phyloP scores from a whole-genome alignment of 768 basidiomycete genomes.

The Chalciporus piperatus region DNA sequence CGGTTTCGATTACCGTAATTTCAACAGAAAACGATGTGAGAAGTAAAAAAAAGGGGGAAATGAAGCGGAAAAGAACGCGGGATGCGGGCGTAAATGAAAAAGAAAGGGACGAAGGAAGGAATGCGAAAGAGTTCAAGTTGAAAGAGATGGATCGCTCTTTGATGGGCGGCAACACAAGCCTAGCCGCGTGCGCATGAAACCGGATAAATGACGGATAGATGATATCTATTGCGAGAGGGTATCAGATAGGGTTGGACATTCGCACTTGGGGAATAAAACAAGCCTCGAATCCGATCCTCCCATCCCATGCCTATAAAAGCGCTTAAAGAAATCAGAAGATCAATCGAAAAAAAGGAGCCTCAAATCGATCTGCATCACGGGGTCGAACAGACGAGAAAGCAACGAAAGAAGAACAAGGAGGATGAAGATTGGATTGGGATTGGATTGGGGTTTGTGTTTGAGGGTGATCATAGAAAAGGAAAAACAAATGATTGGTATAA shows the following conservation, averaged over 20 bases:
- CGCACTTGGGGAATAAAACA: not conserved
- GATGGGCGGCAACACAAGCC: not conserved
- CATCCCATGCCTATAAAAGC: not conserved
- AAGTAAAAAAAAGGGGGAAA: not conserved
- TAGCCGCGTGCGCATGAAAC: not conserved
- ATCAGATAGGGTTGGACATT: not conserved
- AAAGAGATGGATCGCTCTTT: not conserved
- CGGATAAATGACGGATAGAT: not conserved
- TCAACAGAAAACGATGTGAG: not conserved
- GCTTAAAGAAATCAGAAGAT: not conserved
- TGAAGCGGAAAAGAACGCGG: not conserved
- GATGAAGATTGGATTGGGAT: not conserved
- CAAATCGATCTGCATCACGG: not conserved
- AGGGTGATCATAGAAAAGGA: not conserved
- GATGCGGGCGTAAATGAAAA: not conserved
- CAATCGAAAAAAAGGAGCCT: not conserved
- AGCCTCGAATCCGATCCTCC: not conserved
- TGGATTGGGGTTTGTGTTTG: not conserved
- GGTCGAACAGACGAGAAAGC: not conserved
- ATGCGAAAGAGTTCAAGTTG: not conserved
- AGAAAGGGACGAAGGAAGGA: not conserved
- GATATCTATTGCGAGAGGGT: not conserved
- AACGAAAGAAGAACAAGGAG: not conserved
- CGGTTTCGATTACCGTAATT: not conserved
- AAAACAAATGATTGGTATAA: slow-evolving; percentile 18